These are phyloP conservation scores for Saccharum spontaneum DNA, from an alignment of 176 grass and related monocot genomes.

Conservation along the genomic window DNA sequence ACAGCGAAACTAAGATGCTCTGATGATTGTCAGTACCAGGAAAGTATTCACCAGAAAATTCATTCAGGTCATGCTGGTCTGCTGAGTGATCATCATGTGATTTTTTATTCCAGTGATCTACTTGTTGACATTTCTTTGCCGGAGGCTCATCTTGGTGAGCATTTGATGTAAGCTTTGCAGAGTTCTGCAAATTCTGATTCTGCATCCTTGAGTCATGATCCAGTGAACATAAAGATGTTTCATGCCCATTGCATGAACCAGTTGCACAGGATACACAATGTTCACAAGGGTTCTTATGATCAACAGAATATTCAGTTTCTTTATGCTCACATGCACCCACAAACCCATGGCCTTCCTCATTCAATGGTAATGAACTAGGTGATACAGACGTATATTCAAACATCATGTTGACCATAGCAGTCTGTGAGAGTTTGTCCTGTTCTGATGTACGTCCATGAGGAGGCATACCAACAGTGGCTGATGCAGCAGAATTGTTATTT, in stretches of 20 bases:
- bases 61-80: slow-evolving; percentile 42
- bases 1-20: slow-evolving; percentile 89
- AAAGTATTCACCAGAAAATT: slow-evolving; percentile 56
- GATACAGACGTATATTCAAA: slow-evolving; percentile 30
- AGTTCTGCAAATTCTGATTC: slow-evolving; percentile 19
- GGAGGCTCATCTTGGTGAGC: slow-evolving; percentile 14
- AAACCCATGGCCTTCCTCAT: slow-evolving; percentile 25
- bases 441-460: slow-evolving; percentile 17
- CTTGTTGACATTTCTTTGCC: slow-evolving; percentile 32
- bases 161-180: slow-evolving; percentile 24
- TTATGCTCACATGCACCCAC: slow-evolving; percentile 27
- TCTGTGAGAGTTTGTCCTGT: slow-evolving; percentile 20
- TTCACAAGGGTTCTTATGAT: slow-evolving; percentile 5
- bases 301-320: slow-evolving; percentile 31
- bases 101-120: slow-evolving; percentile 26
- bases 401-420: slow-evolving; percentile 1
- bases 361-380: slow-evolving; percentile 35
- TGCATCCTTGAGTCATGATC: slow-evolving; percentile 25
- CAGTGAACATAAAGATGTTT: slow-evolving; percentile 25
- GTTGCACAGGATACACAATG: slow-evolving; percentile 19
- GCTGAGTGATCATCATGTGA: slow-evolving; percentile 23
- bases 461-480: neutral
- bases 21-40: slow-evolving; percentile 65
- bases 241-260: slow-evolving; percentile 24
- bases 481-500: slow-evolving; percentile 7